phyloP scores from a whole-genome alignment of 2,329 filamentous ascomycete genomes.

The Beauveria sp. region DNA sequence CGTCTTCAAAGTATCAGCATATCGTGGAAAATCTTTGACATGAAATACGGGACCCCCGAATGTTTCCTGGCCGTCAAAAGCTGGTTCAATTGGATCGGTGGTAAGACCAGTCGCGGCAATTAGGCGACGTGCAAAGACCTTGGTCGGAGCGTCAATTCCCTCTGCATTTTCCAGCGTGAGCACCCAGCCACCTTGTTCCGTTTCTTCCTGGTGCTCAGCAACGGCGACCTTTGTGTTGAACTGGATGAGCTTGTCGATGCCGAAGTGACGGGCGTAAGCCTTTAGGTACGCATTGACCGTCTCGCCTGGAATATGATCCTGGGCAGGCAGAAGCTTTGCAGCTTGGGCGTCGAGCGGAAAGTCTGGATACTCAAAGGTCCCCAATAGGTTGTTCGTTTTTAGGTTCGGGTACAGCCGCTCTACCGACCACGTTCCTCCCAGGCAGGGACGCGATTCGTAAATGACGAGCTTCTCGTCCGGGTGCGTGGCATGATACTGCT shows the following conservation, averaged over 20 bases:
- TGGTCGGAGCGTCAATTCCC: conserved; percentile 8
- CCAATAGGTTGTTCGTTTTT: conserved; percentile 66
- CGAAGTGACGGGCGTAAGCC: conserved; percentile 36
- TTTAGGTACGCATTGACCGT: conserved; percentile 41
- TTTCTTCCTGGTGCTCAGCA: conserved; percentile 30
- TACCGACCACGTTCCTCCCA: conserved; percentile 65
- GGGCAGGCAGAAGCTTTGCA: conserved; percentile 37
- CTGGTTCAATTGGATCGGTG: conserved; percentile 37
- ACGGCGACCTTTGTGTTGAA: conserved; percentile 30
- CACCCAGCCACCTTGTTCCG: conserved; percentile 33
- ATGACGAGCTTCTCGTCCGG: conserved; percentile 48
- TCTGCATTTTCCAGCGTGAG: conserved; percentile 23
- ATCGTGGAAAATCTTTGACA: conserved; percentile 34
- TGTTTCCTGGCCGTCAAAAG: conserved; percentile 35
- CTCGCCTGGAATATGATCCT: conserved; percentile 39
- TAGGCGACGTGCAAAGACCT: conserved; percentile 36
- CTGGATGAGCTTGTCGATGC: conserved; percentile 31
- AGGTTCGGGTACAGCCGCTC: conserved; percentile 61
- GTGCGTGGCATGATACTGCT: conserved; percentile 52
- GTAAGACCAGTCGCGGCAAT: conserved; percentile 50
- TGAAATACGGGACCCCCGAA: conserved; percentile 45
- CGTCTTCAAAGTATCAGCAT: conserved; percentile 32
- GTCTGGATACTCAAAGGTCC: conserved; percentile 66
- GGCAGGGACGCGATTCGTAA: conserved; percentile 46
- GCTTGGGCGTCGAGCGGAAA: conserved; percentile 57